Conservation (phyloP, 2,329 filamentous ascomycete genomes). For the Aaosphaeria arxii region DNA sequence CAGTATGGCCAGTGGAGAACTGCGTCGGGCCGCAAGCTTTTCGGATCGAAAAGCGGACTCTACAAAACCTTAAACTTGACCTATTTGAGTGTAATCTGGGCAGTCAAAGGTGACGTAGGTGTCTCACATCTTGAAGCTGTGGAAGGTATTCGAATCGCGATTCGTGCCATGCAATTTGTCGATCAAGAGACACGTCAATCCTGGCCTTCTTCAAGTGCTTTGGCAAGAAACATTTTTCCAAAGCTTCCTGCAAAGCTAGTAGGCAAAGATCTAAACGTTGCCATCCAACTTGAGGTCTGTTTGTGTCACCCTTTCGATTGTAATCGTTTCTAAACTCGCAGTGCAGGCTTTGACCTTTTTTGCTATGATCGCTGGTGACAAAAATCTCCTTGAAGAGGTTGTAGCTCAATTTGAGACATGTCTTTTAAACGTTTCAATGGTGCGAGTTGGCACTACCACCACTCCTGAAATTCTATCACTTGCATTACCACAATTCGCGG, state of each 20-base stretch:
- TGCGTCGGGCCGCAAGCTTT: slow-evolving; percentile 27
- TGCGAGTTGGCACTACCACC: slow-evolving; percentile 6
- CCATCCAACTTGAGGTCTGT: slow-evolving; percentile 24
- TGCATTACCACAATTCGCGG: slow-evolving; percentile 25
- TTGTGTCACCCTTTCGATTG: neutral
- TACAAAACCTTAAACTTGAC: slow-evolving; percentile 30
- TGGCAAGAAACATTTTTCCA: slow-evolving; percentile 14
- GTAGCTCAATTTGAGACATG: slow-evolving; percentile 20
- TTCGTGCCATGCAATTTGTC: slow-evolving; percentile 20
- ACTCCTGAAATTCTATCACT: slow-evolving; percentile 16
- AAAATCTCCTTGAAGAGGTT: slow-evolving; percentile 13
- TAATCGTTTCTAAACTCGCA: neutral
- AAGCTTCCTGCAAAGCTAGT: slow-evolving; percentile 29
- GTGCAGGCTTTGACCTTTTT: slow-evolving; percentile 24
- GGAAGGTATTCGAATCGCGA: slow-evolving; percentile 33
- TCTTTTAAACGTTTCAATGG: slow-evolving; percentile 7
- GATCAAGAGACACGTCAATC: slow-evolving; percentile 13
- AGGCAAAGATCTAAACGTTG: slow-evolving; percentile 12
- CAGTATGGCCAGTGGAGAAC: slow-evolving; percentile 24
- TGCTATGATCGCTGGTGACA: slow-evolving; percentile 18
- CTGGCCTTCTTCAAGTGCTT: slow-evolving; percentile 19
- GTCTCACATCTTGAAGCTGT: slow-evolving; percentile 24
- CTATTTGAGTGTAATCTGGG: slow-evolving; percentile 29
- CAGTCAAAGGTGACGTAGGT: slow-evolving; percentile 17
- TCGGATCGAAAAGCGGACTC: slow-evolving; percentile 18